Evolutionary conservation across 148 eudicot species (phyloP).

Genomic region (Vaccinium macrocarpon): DNA sequence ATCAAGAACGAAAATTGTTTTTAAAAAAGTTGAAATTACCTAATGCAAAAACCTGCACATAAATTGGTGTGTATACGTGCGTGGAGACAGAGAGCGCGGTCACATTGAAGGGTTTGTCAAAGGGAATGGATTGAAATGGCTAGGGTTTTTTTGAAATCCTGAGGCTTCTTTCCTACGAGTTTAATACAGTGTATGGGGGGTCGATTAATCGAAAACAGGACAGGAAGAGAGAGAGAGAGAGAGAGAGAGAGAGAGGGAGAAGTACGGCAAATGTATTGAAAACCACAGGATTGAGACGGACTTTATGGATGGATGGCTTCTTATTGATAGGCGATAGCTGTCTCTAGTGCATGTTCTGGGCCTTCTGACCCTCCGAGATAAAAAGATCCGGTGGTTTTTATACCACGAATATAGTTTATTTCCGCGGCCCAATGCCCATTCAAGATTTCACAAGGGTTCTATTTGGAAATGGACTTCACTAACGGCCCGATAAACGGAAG

Average conservation of each 20-base stretch:
- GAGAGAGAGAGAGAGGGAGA: constrained; percentile 22
- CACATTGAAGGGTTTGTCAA: constrained; percentile 14
- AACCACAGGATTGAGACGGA: constrained; percentile 48
- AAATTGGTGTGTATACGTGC: background rate
- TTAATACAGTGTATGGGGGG: background rate
- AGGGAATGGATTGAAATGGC: constrained; percentile 12
- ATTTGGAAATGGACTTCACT: too few species aligned
- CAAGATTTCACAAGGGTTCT: too few species aligned
- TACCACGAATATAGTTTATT: background rate
- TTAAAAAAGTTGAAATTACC: background rate
- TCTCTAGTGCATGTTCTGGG: background rate
- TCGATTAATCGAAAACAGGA: constrained; percentile 12
- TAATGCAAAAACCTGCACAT: background rate
- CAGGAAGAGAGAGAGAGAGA: constrained; percentile 1
- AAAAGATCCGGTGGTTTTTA: constrained; percentile 10
- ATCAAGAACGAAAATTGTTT: background rate
- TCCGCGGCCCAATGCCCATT: background rate
- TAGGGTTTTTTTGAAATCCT: constrained; percentile 23
- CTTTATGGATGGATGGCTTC: constrained; percentile 30
- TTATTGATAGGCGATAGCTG: constrained; percentile 10
- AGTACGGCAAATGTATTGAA: constrained; percentile 43
- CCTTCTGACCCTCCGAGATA: background rate
- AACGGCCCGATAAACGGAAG: too few species aligned
- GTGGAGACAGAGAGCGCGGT: background rate
- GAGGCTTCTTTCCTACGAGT: constrained; percentile 3